Evolutionary conservation across 306 rosid species (phyloP).

Genomic region (Crotalaria pallida): DNA sequence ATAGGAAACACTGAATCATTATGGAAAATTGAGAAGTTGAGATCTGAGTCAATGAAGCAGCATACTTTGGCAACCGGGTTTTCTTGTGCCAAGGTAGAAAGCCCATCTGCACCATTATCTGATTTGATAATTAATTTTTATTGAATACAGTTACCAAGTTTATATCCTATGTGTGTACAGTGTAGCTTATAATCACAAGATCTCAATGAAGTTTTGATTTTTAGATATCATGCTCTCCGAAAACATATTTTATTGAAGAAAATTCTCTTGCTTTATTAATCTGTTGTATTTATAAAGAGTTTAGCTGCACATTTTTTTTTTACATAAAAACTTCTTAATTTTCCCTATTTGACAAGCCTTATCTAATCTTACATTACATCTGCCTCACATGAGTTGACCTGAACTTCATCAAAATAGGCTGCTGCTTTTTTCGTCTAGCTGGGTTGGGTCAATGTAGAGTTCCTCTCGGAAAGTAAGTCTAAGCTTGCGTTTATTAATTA

Average conservation of each 20-base stretch:
- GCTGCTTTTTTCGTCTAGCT: not conserved
- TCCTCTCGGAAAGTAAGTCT: not conserved
- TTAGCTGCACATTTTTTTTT: not conserved
- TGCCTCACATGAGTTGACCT: not conserved
- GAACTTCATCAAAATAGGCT: not conserved
- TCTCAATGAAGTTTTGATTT: not conserved
- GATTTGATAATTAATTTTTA: not conserved
- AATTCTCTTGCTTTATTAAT: not conserved
- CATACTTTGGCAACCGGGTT: slow-evolving; percentile 68
- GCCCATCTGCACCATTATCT: not conserved
- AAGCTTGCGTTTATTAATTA: slow-evolving; percentile 3
- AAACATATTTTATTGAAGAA: not conserved
- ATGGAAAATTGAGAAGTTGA: slow-evolving; percentile 71
- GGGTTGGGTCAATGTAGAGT: not conserved
- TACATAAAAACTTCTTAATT: not conserved
- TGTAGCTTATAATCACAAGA: slow-evolving; percentile 2
- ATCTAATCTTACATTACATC: not conserved
- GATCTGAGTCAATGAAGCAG: slow-evolving; percentile 59
- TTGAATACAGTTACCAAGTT: not conserved
- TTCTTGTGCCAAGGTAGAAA: slow-evolving; percentile 74
- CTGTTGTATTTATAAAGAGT: not conserved
- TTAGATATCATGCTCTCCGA: not conserved
- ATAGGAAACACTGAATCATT: slow-evolving; percentile 64
- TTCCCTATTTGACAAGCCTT: slow-evolving; percentile 5
- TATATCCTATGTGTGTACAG: not conserved